These are phyloP conservation scores for Phallus indusiatus DNA, from an alignment of 768 basidiomycete species.

Conservation along the genomic window DNA sequence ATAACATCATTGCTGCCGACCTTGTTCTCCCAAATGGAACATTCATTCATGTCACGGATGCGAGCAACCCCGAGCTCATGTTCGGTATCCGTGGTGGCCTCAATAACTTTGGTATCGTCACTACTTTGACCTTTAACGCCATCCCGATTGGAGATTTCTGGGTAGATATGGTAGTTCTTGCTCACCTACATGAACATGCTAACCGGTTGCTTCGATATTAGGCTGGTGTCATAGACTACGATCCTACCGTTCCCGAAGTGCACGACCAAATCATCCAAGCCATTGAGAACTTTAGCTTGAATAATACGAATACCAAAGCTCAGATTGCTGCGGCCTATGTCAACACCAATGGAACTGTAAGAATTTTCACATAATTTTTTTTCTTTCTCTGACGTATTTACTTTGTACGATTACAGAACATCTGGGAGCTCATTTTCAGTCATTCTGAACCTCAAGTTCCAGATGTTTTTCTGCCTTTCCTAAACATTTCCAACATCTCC, in stretches of 20 bases:
- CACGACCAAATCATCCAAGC: constrained; percentile 50
- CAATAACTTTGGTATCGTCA: constrained; percentile 63
- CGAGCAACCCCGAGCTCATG: constrained; percentile 25
- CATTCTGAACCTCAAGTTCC: background rate
- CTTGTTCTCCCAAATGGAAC: constrained; percentile 48
- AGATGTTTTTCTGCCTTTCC: constrained; percentile 2
- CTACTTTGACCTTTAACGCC: constrained; percentile 43
- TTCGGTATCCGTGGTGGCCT: constrained; percentile 37
- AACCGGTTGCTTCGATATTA: no score
- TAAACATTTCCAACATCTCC: background rate
- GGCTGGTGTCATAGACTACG: no score
- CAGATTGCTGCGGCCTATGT: background rate
- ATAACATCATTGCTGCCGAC: constrained; percentile 46
- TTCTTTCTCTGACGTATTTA: no score
- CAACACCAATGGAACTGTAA: background rate
- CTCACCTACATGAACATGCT: no score
- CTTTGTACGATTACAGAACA: no score
- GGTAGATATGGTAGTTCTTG: constrained; percentile 29
- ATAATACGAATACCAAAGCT: background rate
- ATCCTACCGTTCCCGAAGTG: constrained; percentile 99
- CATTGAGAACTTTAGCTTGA: no score
- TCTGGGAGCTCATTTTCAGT: no score
- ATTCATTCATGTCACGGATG: constrained; percentile 24
- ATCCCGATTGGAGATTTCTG: constrained; percentile 49
- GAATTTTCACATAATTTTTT: background rate